These are phyloP conservation scores for Teratosphaeria viscida DNA, from an alignment of 2,329 filamentous ascomycete species.

Conservation along the genomic window DNA sequence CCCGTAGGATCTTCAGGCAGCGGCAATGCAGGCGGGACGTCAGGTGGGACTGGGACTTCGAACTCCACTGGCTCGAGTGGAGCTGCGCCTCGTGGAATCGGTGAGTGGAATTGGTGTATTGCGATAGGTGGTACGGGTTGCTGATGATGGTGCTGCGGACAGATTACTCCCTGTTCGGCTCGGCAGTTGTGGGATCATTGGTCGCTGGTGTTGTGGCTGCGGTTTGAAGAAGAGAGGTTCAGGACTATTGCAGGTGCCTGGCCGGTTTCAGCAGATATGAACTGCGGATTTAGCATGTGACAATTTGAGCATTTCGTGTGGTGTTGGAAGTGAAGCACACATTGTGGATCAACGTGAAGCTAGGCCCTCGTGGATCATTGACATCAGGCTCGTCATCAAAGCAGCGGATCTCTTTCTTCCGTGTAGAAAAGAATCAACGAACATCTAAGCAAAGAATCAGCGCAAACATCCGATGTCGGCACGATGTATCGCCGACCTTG, in stretches of 20 bases:
- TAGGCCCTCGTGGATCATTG: background rate
- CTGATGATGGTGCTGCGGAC: background rate
- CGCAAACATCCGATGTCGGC: background rate
- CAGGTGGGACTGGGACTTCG: background rate
- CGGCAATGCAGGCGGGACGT: background rate
- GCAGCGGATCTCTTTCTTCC: too few species aligned
- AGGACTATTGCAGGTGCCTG: background rate
- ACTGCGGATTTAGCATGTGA: background rate
- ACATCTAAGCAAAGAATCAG: background rate
- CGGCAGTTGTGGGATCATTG: slow-evolving; percentile 1
- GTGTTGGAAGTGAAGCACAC: background rate
- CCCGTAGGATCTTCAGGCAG: slow-evolving; percentile 1
- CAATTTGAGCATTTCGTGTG: background rate
- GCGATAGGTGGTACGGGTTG: too few species aligned
- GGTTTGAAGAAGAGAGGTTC: background rate
- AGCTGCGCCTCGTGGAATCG: background rate
- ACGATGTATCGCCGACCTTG: background rate
- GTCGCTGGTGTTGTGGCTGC: background rate
- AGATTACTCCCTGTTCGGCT: background rate
- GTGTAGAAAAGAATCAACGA: too few species aligned
- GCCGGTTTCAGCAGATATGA: background rate
- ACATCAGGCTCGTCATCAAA: background rate
- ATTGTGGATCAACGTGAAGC: background rate
- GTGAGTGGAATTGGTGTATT: background rate
- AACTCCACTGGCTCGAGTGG: background rate